These are phyloP conservation scores for Beauveria bassiana DNA, from an alignment of 2,329 filamentous ascomycete genomes.

Conservation along the genomic window DNA sequence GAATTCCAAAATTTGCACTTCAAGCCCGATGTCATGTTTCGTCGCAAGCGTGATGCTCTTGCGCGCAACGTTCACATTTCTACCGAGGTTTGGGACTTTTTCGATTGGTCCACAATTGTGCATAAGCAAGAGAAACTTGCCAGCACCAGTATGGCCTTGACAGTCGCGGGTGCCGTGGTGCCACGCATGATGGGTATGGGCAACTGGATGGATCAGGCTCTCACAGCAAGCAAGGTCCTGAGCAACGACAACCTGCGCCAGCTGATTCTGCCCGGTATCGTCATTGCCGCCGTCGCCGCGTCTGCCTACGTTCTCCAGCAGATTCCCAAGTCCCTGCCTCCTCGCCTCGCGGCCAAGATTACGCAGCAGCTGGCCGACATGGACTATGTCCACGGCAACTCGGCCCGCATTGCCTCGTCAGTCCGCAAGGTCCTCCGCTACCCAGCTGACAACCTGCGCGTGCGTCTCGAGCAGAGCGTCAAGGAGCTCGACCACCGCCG, in stretches of 20 bases:
- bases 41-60: conserved; percentile 68
- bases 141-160: conserved; percentile 89
- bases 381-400: conserved; percentile 90
- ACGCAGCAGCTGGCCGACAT: conserved; percentile 69
- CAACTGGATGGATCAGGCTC: conserved; percentile 80
- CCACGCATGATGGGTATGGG: conserved; percentile 73
- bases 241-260: conserved; percentile 74
- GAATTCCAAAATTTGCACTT: conserved; percentile 82
- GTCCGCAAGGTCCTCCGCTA: conserved; percentile 84
- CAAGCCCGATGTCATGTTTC: conserved; percentile 91
- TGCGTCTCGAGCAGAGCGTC: conserved; percentile 74
- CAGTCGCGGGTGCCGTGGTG: conserved; percentile 78
- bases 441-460: conserved; percentile 78
- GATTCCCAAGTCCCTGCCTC: conserved; percentile 82
- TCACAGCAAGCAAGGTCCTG: conserved; percentile 73
- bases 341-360: conserved; percentile 78
- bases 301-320: conserved; percentile 75
- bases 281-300: conserved; percentile 68
- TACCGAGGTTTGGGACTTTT: conserved; percentile 87
- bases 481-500: conserved; percentile 73
- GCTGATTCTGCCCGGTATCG: conserved; percentile 71
- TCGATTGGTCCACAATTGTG: conserved; percentile 75
- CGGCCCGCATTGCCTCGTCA: conserved; percentile 72
- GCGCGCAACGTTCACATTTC: conserved; percentile 81
- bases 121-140: conserved; percentile 92